Evolutionary conservation across 192 early-diverging fungal genomes (phyloP), one percentile per base, ranked within the genome.

Genomic region (Podila epicladia): DNA sequence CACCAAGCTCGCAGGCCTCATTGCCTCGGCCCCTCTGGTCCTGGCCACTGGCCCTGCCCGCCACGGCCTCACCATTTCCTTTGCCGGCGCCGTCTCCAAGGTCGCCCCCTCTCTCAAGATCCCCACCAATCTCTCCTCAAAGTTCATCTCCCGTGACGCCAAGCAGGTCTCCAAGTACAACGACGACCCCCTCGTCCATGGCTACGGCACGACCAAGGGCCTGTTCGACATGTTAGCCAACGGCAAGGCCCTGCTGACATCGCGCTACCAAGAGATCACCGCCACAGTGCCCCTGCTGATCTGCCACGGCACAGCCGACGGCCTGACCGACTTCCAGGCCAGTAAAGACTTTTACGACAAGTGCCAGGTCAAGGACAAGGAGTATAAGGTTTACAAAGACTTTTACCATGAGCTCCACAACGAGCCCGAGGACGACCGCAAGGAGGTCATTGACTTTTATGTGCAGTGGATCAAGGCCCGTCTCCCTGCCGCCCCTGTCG

Each of bases 171-270:
- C 85, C 49, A 84, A 74, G 4, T 93, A 92, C 72, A 20, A 72
- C 19, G 64, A 51, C 19, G 92, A 93, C 51, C 91, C 91, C 29
- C 78, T 90, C 17, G 78, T 88, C 15, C 89, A 92, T 50, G 74
- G 79, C 28, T 82, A 66, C 48, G 83, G 83, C n/a, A 84, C 85
- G 22, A 68, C 90, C 22, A 75, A 72, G 28, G 86, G 87, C 24
- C 50, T 85, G 24, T 69, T 77, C 31, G 86, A 87, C 53, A 87
- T 90, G 72, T 65, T 91, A 59, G 62, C 82, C 9, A 85, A 87
- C 62, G 89, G 87, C 48, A 84, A 90, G 59, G 48, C 62, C 32
- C 48, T 87, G 57, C 57, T 84, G 53, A 67, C 65, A 0, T 50
- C 31, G 20, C 76, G 80, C 15, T 80, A 67, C 67, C 50, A 66